Evolutionary conservation across 495 filamentous ascomycete genomes (phyloP).

Genomic region (Elasticomyces elasticus): DNA sequence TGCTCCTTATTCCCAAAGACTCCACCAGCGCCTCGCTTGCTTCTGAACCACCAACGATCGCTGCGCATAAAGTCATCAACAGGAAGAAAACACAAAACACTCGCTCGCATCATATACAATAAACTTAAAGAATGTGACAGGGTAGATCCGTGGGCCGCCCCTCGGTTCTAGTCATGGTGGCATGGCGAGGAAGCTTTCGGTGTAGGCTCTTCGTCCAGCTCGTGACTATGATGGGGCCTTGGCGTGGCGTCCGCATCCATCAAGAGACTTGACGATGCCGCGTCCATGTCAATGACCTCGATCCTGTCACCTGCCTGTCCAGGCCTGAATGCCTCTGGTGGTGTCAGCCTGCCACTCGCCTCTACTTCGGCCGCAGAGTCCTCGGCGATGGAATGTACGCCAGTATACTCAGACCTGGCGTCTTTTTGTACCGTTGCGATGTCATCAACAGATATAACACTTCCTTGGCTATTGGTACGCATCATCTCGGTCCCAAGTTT

Average conservation of each 20-base stretch:
- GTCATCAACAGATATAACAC: slow-evolving; percentile 49
- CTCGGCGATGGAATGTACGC: slow-evolving; percentile 23
- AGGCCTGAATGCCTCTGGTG: slow-evolving; percentile 35
- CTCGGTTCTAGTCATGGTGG: slow-evolving; percentile 4
- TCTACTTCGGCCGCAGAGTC: slow-evolving; percentile 21
- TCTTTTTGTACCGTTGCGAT: slow-evolving; percentile 25
- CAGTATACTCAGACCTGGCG: slow-evolving; percentile 9
- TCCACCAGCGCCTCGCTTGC: not conserved
- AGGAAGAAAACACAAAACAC: not conserved
- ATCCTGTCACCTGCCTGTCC: slow-evolving; percentile 26
- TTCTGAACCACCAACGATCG: not conserved
- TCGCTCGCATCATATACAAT: not conserved
- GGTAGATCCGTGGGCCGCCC: not conserved
- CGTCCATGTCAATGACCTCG: slow-evolving; percentile 35
- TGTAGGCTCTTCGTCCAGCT: slow-evolving; percentile 21
- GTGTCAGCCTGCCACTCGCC: slow-evolving; percentile 29
- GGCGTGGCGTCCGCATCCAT: slow-evolving; percentile 18
- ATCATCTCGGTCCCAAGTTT: slow-evolving; percentile 93
- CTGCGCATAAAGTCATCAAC: not conserved
- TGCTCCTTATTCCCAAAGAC: no score
- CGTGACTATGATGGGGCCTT: slow-evolving; percentile 6
- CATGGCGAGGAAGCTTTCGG: slow-evolving; percentile 18
- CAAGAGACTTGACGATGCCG: not conserved
- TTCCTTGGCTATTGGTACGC: slow-evolving; percentile 85
- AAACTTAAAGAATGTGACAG: not conserved